Base-by-base conservation (phyloP, 768 basidiomycete species). In the Gloeophyllum trabeum region DNA sequence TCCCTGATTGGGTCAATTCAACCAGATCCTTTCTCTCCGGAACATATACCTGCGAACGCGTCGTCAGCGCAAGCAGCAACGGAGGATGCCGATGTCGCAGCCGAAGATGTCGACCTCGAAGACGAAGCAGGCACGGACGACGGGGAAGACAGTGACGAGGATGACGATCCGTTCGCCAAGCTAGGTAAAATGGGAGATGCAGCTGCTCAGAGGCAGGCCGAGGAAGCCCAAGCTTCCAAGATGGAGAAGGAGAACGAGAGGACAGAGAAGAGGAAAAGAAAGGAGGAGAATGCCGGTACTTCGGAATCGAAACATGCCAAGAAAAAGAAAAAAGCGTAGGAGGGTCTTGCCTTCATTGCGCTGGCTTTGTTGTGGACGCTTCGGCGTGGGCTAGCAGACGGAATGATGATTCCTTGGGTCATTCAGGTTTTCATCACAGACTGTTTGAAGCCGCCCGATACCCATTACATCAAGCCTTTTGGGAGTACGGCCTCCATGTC, bases 1-100 rank as follows among this genome's bases (percentile, higher is more conserved):
- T 93, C 90, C 2, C 62, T 96, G 10, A 70, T 87, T 23, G 91
- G 91, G 6, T 91, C 89, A 3, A 66, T 92, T 45, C 85, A 87
- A 51, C 57, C 63, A 3, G 77, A 88, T 51, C 85, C 84, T 2
- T 85, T 88, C 59, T 79, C 81, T 4, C 61, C 67, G 14, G 54
- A 54, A n/a, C 35, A 52, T 10, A 46, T 51, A 26, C 52, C 54
- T n/a, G 40, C 51, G 4, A 28, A 47, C 23, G 18, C 39, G 35
- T 30, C 40, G 18, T 55, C 50, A 18, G 49, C 52, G 52, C 46
- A 51, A 51, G 35, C 39, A 50, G 26, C 55, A 50, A 40, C 40
- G 43, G 19, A 52, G 50, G 47, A 51, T 50, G 19, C 41, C 48
- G n/a, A 54, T 47, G 36, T 41, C 5, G 44, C 46, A 4, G 28